These are phyloP conservation scores for Rhodotorula sp. DNA, from an alignment of 1,284 basidiomycete species.

Conservation along the genomic window DNA sequence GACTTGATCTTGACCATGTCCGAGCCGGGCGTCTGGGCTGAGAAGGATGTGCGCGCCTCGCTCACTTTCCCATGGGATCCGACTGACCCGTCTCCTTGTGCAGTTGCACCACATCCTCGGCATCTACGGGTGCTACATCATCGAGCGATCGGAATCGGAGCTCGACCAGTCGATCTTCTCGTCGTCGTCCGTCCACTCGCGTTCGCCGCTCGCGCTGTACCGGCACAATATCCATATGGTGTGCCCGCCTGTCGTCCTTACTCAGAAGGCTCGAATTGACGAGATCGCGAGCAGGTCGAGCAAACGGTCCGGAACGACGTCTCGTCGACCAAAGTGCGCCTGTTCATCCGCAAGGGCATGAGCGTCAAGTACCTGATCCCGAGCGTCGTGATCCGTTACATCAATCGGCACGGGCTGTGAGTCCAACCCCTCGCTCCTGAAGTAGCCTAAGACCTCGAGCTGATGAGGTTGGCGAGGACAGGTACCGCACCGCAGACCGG, in stretches of 20 bases:
- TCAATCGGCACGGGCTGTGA: constrained; percentile 68
- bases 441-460: background rate
- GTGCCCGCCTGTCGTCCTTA: background rate
- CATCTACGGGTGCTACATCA: constrained; percentile 88
- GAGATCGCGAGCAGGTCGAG: constrained; percentile 66
- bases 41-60: constrained; percentile 69
- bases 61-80: constrained; percentile 3
- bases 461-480: background rate
- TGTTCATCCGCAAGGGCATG: constrained; percentile 88
- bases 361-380: constrained; percentile 84
- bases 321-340: constrained; percentile 83
- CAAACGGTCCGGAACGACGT: constrained; percentile 99
- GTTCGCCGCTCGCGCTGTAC: constrained; percentile 42
- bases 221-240: constrained; percentile 83
- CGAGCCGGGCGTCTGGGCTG: constrained; percentile 97
- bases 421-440: background rate
- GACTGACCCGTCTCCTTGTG: background rate
- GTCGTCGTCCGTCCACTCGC: constrained; percentile 41
- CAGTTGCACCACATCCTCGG: constrained; percentile 94
- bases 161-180: constrained; percentile 54
- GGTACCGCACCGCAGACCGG: constrained; percentile 14
- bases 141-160: constrained; percentile 91
- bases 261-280: background rate
- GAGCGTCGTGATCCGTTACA: constrained; percentile 87
- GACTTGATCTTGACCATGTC: constrained; percentile 98